Percentiles rank a stretch among this genome's conserved stretches.
phyloP scores from a whole-genome alignment of 768 basidiomycete species.

The Panaeolus cyanescens region DNA sequence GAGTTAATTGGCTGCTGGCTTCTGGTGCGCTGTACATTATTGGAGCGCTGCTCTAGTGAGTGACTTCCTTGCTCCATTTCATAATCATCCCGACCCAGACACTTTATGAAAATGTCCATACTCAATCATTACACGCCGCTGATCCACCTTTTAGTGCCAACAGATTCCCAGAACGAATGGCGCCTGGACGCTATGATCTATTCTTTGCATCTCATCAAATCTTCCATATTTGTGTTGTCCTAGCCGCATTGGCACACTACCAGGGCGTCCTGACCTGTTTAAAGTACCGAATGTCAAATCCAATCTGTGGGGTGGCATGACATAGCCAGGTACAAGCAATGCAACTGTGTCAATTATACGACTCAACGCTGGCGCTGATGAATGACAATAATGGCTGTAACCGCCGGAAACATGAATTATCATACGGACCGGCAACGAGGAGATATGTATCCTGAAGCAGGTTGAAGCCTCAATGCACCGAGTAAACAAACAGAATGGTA shows the following conservation, averaged over 20 bases:
- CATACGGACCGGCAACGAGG: no score
- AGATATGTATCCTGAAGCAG: no score
- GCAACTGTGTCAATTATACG: neutral
- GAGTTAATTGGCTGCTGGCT: conserved; percentile 67
- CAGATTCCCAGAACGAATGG: conserved; percentile 75
- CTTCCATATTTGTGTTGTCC: conserved; percentile 80
- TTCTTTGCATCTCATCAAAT: conserved; percentile 87
- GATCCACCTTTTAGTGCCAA: conserved; percentile 61
- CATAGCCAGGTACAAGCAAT: neutral
- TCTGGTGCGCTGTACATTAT: conserved; percentile 76
- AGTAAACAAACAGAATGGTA: no score
- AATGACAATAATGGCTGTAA: neutral
- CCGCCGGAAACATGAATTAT: conserved; percentile 7
- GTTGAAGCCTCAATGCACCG: no score
- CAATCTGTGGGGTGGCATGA: conserved; percentile 20
- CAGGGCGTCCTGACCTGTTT: conserved; percentile 55
- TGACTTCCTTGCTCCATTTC: conserved; percentile 24
- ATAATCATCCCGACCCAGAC: conserved; percentile 15
- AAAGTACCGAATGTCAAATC: conserved; percentile 55
- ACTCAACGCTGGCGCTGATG: neutral
- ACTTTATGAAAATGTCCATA: conserved; percentile 16
- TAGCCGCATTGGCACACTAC: conserved; percentile 73
- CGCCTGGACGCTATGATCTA: conserved; percentile 79
- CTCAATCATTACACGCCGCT: conserved; percentile 12
- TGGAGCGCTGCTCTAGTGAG: conserved; percentile 85